Conservation (phyloP, 331 rosid genomes). For the Spiraea crenata region DNA sequence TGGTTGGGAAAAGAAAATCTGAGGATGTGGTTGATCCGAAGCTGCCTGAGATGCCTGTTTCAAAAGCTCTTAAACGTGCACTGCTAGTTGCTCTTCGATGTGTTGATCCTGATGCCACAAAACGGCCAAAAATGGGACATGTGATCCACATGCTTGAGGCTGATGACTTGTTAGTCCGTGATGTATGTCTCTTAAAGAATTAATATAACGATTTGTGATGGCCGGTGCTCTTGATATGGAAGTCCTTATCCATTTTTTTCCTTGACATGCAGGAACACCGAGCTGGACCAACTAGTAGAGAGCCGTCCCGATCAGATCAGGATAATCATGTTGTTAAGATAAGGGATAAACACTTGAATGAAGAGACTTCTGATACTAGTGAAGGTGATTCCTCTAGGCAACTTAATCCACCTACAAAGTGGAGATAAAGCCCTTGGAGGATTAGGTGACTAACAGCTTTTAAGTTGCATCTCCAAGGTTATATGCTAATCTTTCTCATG, state of each 20-base stretch:
- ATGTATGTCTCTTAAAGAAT: constrained; percentile 43
- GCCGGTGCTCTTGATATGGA: constrained; percentile 11
- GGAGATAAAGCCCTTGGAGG: constrained; percentile 41
- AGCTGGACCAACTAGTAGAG: constrained; percentile 25
- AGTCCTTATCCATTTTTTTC: constrained; percentile 8
- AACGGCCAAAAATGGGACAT: constrained; percentile 96
- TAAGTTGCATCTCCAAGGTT: constrained; percentile 17
- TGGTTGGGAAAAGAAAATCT: constrained; percentile 77
- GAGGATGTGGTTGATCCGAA: constrained; percentile 95
- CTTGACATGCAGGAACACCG: constrained; percentile 56
- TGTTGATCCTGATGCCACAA: constrained; percentile 90
- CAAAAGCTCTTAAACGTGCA: constrained; percentile 82
- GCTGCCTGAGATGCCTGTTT: constrained; percentile 79
- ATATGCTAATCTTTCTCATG: constrained; percentile 29
- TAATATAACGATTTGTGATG: constrained; percentile 1
- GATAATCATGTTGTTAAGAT: constrained; percentile 39
- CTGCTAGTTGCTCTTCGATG: constrained; percentile 88
- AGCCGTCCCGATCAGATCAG: constrained; percentile 43
- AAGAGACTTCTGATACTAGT: constrained; percentile 52
- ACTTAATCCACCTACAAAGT: constrained; percentile 38
- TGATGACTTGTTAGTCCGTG: constrained; percentile 71
- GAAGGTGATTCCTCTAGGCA: constrained; percentile 46
- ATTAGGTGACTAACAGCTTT: constrained; percentile 31
- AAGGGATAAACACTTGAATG: constrained; percentile 40
- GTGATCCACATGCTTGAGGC: constrained; percentile 98